Evolutionary conservation across 2,329 filamentous ascomycete species (phyloP).

Genomic region (Byssoonygena ceratinophila): DNA sequence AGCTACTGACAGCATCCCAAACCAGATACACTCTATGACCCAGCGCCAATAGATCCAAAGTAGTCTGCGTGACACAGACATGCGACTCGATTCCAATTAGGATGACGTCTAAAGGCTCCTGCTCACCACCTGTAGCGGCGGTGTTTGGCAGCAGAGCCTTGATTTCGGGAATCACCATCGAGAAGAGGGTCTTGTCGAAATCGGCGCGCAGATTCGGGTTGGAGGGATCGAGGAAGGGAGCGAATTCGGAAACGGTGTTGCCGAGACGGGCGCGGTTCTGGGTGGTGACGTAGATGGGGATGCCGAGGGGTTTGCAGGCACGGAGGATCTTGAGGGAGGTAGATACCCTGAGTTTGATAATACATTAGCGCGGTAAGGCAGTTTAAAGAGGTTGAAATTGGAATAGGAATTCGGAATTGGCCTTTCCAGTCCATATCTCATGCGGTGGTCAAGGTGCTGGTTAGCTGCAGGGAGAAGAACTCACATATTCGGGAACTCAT

Average conservation of each 20-base stretch:
- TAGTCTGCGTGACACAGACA: slow-evolving; percentile 89
- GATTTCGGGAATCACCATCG: slow-evolving; percentile 69
- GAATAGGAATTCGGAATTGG: background rate
- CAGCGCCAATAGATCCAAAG: slow-evolving; percentile 62
- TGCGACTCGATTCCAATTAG: slow-evolving; percentile 88
- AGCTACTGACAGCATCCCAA: slow-evolving; percentile 80
- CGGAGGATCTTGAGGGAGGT: slow-evolving; percentile 60
- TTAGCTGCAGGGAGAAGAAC: slow-evolving; percentile 16
- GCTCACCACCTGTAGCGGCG: slow-evolving; percentile 18
- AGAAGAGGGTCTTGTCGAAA: slow-evolving; percentile 81
- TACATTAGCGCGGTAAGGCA: slow-evolving; percentile 3
- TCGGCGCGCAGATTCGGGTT: slow-evolving; percentile 44
- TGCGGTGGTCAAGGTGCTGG: background rate
- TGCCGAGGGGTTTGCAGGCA: slow-evolving; percentile 42
- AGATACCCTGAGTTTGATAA: slow-evolving; percentile 41
- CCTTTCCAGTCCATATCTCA: too few species aligned
- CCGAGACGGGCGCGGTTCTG: slow-evolving; percentile 72
- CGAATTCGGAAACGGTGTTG: slow-evolving; percentile 65
- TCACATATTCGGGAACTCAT: slow-evolving; percentile 74
- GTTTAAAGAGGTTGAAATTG: background rate
- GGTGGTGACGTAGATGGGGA: slow-evolving; percentile 78
- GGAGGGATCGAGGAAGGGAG: slow-evolving; percentile 40
- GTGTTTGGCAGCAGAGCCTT: slow-evolving; percentile 28
- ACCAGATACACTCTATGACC: slow-evolving; percentile 79
- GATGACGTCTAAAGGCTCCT: slow-evolving; percentile 48